These are phyloP conservation scores for Smittium culicis DNA, from an alignment of 371 early-diverging fungal species.

Conservation along the genomic window DNA sequence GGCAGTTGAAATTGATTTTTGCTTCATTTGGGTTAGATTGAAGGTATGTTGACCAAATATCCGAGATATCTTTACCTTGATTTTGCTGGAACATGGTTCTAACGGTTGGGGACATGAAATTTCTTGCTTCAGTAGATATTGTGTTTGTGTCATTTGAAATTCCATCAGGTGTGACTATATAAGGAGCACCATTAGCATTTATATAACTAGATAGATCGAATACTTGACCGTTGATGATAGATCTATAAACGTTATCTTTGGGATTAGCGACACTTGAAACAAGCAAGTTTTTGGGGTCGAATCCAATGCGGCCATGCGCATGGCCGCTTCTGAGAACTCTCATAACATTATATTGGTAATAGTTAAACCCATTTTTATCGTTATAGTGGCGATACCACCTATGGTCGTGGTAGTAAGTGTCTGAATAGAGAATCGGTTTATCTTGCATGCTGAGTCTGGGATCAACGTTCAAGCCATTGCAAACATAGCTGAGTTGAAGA, in stretches of 20 bases:
- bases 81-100: conserved; percentile 48
- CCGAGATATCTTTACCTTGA: conserved; percentile 48
- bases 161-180: conserved; percentile 20
- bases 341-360: conserved; percentile 50
- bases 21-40: conserved; percentile 20
- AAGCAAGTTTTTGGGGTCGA: conserved; percentile 23
- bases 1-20: conserved; percentile 41
- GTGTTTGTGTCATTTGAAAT: conserved; percentile 28
- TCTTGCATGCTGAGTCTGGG: conserved; percentile 28
- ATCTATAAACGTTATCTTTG: conserved; percentile 35
- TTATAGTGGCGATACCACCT: conserved; percentile 32
- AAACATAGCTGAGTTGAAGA: conserved; percentile 49
- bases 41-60: conserved; percentile 37
- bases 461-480: conserved; percentile 34
- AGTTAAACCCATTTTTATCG: conserved; percentile 30
- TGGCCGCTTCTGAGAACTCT: conserved; percentile 43
- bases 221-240: conserved; percentile 54
- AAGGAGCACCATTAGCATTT: conserved; percentile 35
- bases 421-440: conserved; percentile 27
- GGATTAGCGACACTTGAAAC: conserved; percentile 25
- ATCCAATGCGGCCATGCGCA: conserved; percentile 54
- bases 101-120: conserved; percentile 31
- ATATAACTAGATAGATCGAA: conserved; percentile 66
- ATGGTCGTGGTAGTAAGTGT: conserved; percentile 40
- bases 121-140: conserved; percentile 22